phyloP scores from a whole-genome alignment of 2,329 filamentous ascomycete species.

The Juglanconis sp. region DNA sequence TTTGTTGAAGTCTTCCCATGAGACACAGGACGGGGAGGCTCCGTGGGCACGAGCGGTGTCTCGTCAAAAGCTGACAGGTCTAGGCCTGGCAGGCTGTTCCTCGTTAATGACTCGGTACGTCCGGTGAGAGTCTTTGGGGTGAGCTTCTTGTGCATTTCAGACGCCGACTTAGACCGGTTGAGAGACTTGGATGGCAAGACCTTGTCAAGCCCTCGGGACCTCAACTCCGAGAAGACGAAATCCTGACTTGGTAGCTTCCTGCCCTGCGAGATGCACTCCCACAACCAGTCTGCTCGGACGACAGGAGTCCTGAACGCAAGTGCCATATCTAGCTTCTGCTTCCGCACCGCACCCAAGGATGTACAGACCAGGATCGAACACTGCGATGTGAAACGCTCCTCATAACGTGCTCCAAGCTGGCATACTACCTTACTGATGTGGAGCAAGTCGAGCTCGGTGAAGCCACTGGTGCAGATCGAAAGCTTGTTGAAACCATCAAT shows the following conservation, averaged over 20 bases:
- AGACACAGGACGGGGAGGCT: neutral
- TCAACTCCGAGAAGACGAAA: slow-evolving; percentile 48
- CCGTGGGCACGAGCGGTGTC: slow-evolving; percentile 9
- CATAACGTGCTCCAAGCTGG: slow-evolving; percentile 76
- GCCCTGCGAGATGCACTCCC: slow-evolving; percentile 68
- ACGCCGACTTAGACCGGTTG: slow-evolving; percentile 13
- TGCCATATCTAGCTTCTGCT: slow-evolving; percentile 77
- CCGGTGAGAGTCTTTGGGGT: slow-evolving; percentile 7
- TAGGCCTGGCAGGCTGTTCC: slow-evolving; percentile 7
- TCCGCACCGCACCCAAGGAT: slow-evolving; percentile 52
- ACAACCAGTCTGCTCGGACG: slow-evolving; percentile 81
- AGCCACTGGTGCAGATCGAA: slow-evolving; percentile 75
- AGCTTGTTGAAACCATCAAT: slow-evolving; percentile 68
- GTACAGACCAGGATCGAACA: slow-evolving; percentile 78
- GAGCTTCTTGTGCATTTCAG: slow-evolving; percentile 12
- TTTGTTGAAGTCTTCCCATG: neutral
- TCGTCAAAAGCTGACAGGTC: slow-evolving; percentile 18
- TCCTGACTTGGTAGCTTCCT: slow-evolving; percentile 41
- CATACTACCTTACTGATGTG: slow-evolving; percentile 76
- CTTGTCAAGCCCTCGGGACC: slow-evolving; percentile 24
- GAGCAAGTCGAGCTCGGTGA: slow-evolving; percentile 77
- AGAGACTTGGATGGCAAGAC: slow-evolving; percentile 1
- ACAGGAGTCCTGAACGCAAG: slow-evolving; percentile 73
- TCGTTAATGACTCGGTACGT: slow-evolving; percentile 3
- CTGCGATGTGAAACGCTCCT: slow-evolving; percentile 69